Percentiles rank a stretch among this genome's conserved stretches.
Conservation (phyloP, 805 yeast genomes). For the Cyberlindnera euphorbiae region DNA sequence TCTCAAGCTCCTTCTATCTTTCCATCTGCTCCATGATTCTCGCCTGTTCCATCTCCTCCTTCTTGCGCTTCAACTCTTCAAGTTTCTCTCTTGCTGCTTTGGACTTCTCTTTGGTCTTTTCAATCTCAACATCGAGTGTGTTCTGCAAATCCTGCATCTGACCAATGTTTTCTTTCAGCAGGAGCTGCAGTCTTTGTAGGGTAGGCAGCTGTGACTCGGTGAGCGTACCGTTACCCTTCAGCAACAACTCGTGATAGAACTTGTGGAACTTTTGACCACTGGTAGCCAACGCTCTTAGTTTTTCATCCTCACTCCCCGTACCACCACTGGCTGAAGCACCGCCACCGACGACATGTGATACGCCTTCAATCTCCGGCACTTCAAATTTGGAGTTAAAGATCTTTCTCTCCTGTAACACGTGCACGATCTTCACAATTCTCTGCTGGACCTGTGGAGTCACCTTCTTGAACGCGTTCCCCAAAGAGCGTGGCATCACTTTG, state of each 20-base stretch:
- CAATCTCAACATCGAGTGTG: slow-evolving; percentile 13
- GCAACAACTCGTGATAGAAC: slow-evolving; percentile 19
- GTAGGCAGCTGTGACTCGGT: slow-evolving; percentile 8
- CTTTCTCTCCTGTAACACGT: slow-evolving; percentile 53
- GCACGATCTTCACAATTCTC: slow-evolving; percentile 45
- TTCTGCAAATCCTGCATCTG: slow-evolving; percentile 16
- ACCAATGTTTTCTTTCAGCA: slow-evolving; percentile 14
- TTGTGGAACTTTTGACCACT: slow-evolving; percentile 17
- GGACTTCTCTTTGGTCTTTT: slow-evolving; percentile 7
- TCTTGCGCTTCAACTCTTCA: slow-evolving; percentile 13
- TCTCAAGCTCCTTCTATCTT: slow-evolving; percentile 10
- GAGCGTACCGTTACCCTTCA: slow-evolving; percentile 16
- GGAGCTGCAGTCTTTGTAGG: slow-evolving; percentile 6
- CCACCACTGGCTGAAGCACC: neutral
- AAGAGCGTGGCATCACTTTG: slow-evolving; percentile 38
- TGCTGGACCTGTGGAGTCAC: slow-evolving; percentile 17
- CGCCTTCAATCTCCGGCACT: slow-evolving; percentile 7
- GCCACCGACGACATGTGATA: neutral
- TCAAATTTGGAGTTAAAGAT: slow-evolving; percentile 31
- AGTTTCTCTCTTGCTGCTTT: slow-evolving; percentile 11
- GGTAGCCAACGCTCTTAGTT: slow-evolving; percentile 7
- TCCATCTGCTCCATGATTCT: slow-evolving; percentile 8
- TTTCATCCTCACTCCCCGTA: slow-evolving; percentile 8
- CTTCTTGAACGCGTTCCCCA: slow-evolving; percentile 26
- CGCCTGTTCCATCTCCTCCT: slow-evolving; percentile 13